Conservation (phyloP, 257 asterid species). For the Avicennia marina region DNA sequence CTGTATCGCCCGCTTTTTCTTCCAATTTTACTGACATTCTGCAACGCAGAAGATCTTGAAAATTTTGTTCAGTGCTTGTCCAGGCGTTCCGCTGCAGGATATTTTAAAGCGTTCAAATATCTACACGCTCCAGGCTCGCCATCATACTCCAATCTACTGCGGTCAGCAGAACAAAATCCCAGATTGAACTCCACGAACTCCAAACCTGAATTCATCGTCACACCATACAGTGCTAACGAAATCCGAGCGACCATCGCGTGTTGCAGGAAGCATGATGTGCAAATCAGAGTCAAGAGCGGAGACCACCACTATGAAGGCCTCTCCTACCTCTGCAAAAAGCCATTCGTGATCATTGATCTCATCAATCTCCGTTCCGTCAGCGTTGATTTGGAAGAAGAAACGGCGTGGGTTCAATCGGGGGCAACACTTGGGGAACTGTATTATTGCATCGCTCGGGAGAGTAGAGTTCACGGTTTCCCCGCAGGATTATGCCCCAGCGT, state of each 20-base stretch:
- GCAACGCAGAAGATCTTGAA: slow-evolving; percentile 17
- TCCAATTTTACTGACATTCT: slow-evolving; percentile 5
- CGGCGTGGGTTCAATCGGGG: slow-evolving; percentile 58
- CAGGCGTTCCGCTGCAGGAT: slow-evolving; percentile 14
- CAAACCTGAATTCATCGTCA: slow-evolving; percentile 34
- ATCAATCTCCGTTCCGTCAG: slow-evolving; percentile 29
- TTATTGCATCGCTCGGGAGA: slow-evolving; percentile 33
- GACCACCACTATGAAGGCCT: slow-evolving; percentile 70
- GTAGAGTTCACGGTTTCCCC: slow-evolving; percentile 37
- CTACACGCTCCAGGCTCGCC: slow-evolving; percentile 24
- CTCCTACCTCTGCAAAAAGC: slow-evolving; percentile 31
- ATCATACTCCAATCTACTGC: slow-evolving; percentile 29
- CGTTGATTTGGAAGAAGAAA: slow-evolving; percentile 27
- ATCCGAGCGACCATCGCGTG: slow-evolving; percentile 39
- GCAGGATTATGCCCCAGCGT: slow-evolving; percentile 56
- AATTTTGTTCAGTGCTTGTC: slow-evolving; percentile 30
- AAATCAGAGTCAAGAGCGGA: slow-evolving; percentile 44
- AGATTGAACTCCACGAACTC: slow-evolving; percentile 36
- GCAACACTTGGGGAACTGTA: slow-evolving; percentile 55
- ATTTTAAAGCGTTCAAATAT: slow-evolving; percentile 16
- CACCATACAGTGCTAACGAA: slow-evolving; percentile 32
- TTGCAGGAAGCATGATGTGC: slow-evolving; percentile 22
- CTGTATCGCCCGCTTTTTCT: slow-evolving; percentile 2
- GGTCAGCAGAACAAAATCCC: slow-evolving; percentile 42
- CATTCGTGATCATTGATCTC: slow-evolving; percentile 41